These are phyloP conservation scores for Calocybe gambosa DNA, from an alignment of 1,284 basidiomycete species.

Conservation along the genomic window DNA sequence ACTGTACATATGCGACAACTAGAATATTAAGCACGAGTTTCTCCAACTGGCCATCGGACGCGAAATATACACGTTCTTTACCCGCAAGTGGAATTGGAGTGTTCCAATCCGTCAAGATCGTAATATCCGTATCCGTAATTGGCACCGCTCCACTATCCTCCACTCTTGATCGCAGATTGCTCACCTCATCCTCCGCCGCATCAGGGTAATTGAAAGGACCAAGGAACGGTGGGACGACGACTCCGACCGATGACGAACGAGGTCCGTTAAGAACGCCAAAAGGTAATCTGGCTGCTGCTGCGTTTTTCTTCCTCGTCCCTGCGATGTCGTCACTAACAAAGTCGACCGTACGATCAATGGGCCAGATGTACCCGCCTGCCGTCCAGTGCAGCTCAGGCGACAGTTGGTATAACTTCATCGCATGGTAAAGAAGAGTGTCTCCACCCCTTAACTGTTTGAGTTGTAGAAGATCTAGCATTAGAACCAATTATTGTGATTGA, in stretches of 20 bases:
- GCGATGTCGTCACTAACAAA: slow-evolving; percentile 43
- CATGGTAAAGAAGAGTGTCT: slow-evolving; percentile 68
- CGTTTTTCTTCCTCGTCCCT: slow-evolving; percentile 14
- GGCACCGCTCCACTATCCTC: slow-evolving; percentile 63
- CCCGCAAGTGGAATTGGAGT: slow-evolving; percentile 39
- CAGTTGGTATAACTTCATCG: slow-evolving; percentile 70
- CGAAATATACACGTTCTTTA: slow-evolving; percentile 65
- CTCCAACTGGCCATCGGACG: slow-evolving; percentile 58
- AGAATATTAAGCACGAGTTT: slow-evolving; percentile 69
- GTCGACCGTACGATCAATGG: slow-evolving; percentile 63
- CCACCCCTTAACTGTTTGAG: slow-evolving; percentile 61
- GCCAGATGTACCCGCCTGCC: slow-evolving; percentile 77
- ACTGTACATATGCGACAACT: slow-evolving; percentile 60
- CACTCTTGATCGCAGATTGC: slow-evolving; percentile 48
- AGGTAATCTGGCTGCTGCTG: slow-evolving; percentile 18
- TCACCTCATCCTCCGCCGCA: slow-evolving; percentile 35
- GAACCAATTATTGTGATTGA: neutral
- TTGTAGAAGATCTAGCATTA: neutral
- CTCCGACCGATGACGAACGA: too few species aligned
- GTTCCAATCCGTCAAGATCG: slow-evolving; percentile 52
- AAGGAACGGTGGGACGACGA: slow-evolving; percentile 30
- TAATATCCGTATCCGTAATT: slow-evolving; percentile 56
- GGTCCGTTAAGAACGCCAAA: slow-evolving; percentile 16
- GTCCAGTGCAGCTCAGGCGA: slow-evolving; percentile 70
- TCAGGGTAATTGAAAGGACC: slow-evolving; percentile 37